Conservation (phyloP, 1,139 yeast genomes). For the Debaryomycetaceae sp. region DNA sequence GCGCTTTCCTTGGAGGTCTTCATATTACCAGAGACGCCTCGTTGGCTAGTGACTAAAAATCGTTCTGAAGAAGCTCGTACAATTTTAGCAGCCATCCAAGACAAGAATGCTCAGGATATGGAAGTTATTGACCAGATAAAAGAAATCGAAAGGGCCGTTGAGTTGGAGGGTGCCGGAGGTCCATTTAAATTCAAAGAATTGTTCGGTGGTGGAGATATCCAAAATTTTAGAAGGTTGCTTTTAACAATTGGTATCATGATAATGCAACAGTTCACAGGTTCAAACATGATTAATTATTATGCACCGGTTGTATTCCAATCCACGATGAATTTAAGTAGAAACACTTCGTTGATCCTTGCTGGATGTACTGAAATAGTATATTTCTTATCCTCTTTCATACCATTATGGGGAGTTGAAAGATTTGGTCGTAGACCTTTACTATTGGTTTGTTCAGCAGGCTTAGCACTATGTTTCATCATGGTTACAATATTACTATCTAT, state of each 20-base stretch:
- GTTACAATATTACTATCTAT: constrained; percentile 27
- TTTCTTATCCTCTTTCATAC: constrained; percentile 41
- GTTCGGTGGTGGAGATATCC: constrained; percentile 1
- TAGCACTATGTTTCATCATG: constrained; percentile 35
- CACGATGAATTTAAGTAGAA: constrained; percentile 52
- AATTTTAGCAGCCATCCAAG: constrained; percentile 7
- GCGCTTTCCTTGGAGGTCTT: constrained; percentile 42
- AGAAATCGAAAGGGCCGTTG: constrained; percentile 15
- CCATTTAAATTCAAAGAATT: constrained; percentile 34
- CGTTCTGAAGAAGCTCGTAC: constrained; percentile 24
- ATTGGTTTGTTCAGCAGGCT: constrained; percentile 51
- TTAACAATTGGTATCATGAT: constrained; percentile 34
- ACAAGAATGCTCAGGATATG: background rate
- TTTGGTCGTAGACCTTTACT: constrained; percentile 53
- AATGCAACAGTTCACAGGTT: constrained; percentile 40
- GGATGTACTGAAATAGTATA: constrained; percentile 18
- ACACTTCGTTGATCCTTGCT: constrained; percentile 6
- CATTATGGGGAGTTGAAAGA: constrained; percentile 45
- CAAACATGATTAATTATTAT: constrained; percentile 49
- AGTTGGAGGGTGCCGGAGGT: constrained; percentile 22
- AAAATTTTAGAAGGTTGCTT: constrained; percentile 27
- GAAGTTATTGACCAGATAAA: constrained; percentile 13
- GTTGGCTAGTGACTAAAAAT: constrained; percentile 43
- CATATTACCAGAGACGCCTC: constrained; percentile 49
- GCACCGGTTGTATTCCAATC: constrained; percentile 64